Evolutionary conservation across 345 rosid genomes (phyloP).

Genomic region (Eucalyptus decipiens): DNA sequence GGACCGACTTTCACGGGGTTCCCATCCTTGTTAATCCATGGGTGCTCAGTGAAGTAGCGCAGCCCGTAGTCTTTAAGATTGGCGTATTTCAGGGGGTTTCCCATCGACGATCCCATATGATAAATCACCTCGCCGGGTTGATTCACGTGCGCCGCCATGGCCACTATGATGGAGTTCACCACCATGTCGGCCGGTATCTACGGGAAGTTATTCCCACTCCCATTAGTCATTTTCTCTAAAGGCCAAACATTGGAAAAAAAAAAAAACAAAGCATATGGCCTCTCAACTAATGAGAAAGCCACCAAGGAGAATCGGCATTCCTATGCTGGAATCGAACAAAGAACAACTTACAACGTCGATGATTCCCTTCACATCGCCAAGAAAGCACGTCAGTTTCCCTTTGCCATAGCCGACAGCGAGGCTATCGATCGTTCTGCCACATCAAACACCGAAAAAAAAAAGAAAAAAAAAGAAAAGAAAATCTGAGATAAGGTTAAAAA

Average conservation of each 20-base stretch:
- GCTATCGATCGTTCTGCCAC: constrained; percentile 72
- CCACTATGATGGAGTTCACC: constrained; percentile 52
- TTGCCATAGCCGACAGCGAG: constrained; percentile 60
- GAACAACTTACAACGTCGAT: constrained; percentile 50
- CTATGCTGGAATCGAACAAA: background rate
- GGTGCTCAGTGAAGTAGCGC: constrained; percentile 44
- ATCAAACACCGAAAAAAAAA: background rate
- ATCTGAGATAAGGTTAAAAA: background rate
- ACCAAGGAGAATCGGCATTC: background rate
- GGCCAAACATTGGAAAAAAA: background rate
- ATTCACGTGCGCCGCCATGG: constrained; percentile 35
- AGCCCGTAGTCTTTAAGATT: constrained; percentile 28
- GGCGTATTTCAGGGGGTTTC: constrained; percentile 27
- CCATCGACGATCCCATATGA: constrained; percentile 68
- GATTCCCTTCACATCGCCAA: constrained; percentile 40
- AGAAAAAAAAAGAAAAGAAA: background rate
- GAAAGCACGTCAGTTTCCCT: constrained; percentile 69
- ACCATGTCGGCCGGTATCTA: constrained; percentile 92
- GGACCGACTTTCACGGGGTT: constrained; percentile 41
- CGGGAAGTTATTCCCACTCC: background rate
- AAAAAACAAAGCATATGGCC: background rate
- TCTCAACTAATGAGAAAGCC: background rate
- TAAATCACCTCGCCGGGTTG: constrained; percentile 23
- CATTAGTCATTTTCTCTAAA: background rate
- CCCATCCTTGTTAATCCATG: constrained; percentile 82